Percentiles rank a stretch among this genome's conserved stretches.
Conservation (phyloP, 2,329 filamentous ascomycete species). For the Fusarium circinatum region DNA sequence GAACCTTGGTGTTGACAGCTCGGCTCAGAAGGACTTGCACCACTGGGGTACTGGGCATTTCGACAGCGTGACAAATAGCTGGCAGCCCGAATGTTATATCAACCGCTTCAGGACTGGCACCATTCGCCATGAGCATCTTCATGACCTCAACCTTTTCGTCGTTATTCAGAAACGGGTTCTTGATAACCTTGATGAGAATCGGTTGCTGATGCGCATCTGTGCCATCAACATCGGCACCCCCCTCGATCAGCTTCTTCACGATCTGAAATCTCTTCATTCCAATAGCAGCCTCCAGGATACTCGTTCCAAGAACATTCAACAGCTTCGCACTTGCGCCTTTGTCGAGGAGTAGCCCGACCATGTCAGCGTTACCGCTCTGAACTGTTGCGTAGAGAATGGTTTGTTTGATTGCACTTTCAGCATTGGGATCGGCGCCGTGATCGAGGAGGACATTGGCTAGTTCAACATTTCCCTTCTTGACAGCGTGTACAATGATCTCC, state of each 20-base stretch:
- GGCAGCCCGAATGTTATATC: not conserved
- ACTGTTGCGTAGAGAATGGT: not conserved
- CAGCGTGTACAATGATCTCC: not conserved
- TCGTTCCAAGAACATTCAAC: not conserved
- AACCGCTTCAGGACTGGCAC: not conserved
- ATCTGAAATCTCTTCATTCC: not conserved
- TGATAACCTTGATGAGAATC: slow-evolving; percentile 5
- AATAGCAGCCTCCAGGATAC: not conserved
- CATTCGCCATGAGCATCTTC: not conserved
- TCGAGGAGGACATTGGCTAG: not conserved
- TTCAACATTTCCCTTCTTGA: not conserved
- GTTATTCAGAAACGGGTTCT: not conserved
- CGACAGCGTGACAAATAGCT: slow-evolving; percentile 12
- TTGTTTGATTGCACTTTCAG: not conserved
- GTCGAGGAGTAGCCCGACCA: not conserved
- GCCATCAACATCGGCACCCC: not conserved
- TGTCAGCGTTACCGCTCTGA: not conserved
- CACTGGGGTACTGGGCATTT: not conserved
- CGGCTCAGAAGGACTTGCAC: not conserved
- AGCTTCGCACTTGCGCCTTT: not conserved
- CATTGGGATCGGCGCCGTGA: not conserved
- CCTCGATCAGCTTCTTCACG: not conserved
- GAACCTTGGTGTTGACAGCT: not conserved
- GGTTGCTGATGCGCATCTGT: not conserved
- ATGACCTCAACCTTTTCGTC: slow-evolving; percentile 1